Evolutionary conservation across 108 stramenopile species (phyloP).

Genomic region (Cyclotella atomus): DNA sequence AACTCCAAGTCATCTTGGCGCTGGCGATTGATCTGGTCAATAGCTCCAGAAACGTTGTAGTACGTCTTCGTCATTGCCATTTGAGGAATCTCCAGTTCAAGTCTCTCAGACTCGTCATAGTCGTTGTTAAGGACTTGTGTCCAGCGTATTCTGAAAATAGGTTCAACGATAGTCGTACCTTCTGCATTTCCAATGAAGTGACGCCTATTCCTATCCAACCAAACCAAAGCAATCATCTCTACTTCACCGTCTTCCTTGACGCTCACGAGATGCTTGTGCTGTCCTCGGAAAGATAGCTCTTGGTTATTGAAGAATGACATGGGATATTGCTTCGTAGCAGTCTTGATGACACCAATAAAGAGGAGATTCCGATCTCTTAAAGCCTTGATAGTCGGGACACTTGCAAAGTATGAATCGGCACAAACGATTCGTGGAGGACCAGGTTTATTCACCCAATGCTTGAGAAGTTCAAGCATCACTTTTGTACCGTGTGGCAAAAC

Average conservation of each 20-base stretch:
- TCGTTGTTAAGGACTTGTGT: not conserved
- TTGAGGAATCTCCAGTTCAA: not conserved
- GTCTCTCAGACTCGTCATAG: not conserved
- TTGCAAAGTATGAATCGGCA: slow-evolving; percentile 23
- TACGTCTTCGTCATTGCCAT: not conserved
- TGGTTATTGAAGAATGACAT: not conserved
- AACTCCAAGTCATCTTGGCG: slow-evolving; percentile 7
- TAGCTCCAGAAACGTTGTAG: not conserved
- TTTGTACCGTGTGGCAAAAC: slow-evolving; percentile 14
- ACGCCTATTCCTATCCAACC: not conserved
- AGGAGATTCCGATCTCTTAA: not conserved
- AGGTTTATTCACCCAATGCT: slow-evolving; percentile 1
- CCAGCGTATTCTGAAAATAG: not conserved
- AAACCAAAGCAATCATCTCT: not conserved
- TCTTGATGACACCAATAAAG: slow-evolving; percentile 23
- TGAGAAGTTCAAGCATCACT: slow-evolving; percentile 11
- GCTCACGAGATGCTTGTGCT: not conserved
- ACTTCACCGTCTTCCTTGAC: not conserved
- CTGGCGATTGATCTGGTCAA: not conserved
- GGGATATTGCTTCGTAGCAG: slow-evolving; percentile 17
- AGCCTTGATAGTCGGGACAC: not conserved
- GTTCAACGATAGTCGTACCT: not conserved
- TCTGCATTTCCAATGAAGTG: slow-evolving; percentile 8
- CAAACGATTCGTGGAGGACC: not conserved
- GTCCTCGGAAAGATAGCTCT: not conserved